Evolutionary conservation across 148 eudicot species (phyloP).

Genomic region (Rhododendron ferrugineum): DNA sequence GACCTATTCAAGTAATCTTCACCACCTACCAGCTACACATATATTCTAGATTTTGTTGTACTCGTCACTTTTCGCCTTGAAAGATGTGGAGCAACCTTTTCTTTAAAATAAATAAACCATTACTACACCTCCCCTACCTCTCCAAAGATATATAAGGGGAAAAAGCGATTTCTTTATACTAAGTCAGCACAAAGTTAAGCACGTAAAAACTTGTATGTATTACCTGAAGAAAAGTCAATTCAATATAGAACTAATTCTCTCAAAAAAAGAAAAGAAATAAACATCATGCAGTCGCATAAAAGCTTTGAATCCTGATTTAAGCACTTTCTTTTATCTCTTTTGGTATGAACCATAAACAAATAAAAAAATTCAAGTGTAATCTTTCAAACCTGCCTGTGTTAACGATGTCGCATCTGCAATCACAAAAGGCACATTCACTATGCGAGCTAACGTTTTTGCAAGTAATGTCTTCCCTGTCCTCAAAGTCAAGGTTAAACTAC

Average conservation of each 20-base stretch:
- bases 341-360: not conserved
- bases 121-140: not conserved
- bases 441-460: slow-evolving; percentile 38
- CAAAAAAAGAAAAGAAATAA: not conserved
- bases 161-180: not conserved
- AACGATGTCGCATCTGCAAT: slow-evolving; percentile 41
- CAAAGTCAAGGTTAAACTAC: slow-evolving; percentile 20
- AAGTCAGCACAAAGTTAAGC: not conserved
- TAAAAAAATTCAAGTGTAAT: not conserved
- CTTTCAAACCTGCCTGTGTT: slow-evolving; percentile 37
- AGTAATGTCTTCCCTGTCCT: slow-evolving; percentile 52
- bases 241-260: not conserved
- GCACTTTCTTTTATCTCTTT: not conserved
- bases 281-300: not conserved
- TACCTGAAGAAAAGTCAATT: not conserved
- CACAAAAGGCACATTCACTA: slow-evolving; percentile 43
- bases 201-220: not conserved
- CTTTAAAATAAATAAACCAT: not conserved
- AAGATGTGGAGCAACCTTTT: not conserved
- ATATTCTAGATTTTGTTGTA: not conserved
- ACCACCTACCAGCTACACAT: not conserved
- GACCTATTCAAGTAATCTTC: not conserved
- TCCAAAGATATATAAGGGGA: not conserved
- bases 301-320: not conserved
- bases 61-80: not conserved